phyloP scores from a whole-genome alignment of 805 yeast genomes.

The Ogataea thermomethanolica region DNA sequence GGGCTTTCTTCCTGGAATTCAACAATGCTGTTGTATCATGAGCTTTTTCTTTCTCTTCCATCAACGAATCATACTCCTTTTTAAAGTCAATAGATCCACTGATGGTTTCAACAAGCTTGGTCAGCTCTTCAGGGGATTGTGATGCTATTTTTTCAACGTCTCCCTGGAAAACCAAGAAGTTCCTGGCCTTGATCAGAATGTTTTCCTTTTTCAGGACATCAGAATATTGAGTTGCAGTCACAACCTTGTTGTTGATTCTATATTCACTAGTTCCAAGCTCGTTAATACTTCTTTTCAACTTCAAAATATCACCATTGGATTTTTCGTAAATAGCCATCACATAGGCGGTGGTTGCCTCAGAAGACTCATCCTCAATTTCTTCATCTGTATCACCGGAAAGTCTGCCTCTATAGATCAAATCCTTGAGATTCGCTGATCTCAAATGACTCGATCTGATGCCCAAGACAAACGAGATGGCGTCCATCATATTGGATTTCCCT shows the following conservation, averaged over 20 bases:
- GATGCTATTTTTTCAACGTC: conserved; percentile 93
- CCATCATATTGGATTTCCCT: conserved; percentile 97
- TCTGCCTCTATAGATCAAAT: conserved; percentile 77
- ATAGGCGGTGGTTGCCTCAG: conserved; percentile 55
- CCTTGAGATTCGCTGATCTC: conserved; percentile 69
- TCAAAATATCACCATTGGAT: conserved; percentile 52
- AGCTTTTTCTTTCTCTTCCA: conserved; percentile 62
- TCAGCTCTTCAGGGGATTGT: conserved; percentile 73
- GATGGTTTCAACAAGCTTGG: conserved; percentile 72
- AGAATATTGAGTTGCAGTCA: conserved; percentile 63
- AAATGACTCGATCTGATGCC: conserved; percentile 77
- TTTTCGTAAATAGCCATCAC: conserved; percentile 77
- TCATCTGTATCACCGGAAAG: conserved; percentile 31
- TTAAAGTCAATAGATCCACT: conserved; percentile 74
- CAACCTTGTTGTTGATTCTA: conserved; percentile 56
- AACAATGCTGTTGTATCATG: conserved; percentile 60
- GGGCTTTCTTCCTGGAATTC: conserved; percentile 63
- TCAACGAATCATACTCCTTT: conserved; percentile 61
- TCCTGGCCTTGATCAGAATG: conserved; percentile 82
- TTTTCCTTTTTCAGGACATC: conserved; percentile 69
- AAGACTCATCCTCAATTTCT: conserved; percentile 20
- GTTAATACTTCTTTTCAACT: conserved; percentile 61
- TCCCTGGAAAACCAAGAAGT: conserved; percentile 93
- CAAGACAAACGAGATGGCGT: conserved; percentile 87
- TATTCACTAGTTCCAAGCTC: conserved; percentile 63